Percentiles rank a stretch among this genome's conserved stretches.
Evolutionary conservation across 768 basidiomycete species (phyloP).

Genomic region (Xerocomus potaroensis): DNA sequence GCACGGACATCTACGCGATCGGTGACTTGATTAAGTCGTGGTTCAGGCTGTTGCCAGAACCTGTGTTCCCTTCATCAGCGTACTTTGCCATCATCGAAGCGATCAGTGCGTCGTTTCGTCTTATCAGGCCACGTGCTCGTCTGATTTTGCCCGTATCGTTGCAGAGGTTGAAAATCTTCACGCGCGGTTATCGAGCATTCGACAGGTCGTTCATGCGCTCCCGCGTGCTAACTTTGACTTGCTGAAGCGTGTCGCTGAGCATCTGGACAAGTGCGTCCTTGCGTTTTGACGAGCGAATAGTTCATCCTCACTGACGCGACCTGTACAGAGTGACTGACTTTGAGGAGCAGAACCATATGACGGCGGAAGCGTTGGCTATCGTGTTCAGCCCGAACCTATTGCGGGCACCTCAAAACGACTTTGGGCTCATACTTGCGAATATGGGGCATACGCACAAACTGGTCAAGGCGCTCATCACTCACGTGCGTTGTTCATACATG

Average conservation of each 20-base stretch:
- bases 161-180: conserved; percentile 71
- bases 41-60: conserved; percentile 80
- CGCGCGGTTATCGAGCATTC: conserved; percentile 57
- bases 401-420: conserved; percentile 74
- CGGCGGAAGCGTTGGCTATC: conserved; percentile 76
- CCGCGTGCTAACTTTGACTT: conserved; percentile 75
- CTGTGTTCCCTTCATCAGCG: conserved; percentile 65
- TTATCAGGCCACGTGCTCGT: not conserved
- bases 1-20: conserved; percentile 76
- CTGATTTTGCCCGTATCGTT: conserved; percentile 5
- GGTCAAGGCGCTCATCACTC: conserved; percentile 71
- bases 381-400: conserved; percentile 82
- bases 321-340: conserved; percentile 71
- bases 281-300: not conserved
- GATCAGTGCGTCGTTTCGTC: conserved; percentile 48
- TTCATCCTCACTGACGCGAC: not conserved
- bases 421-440: conserved; percentile 71
- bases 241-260: conserved; percentile 74
- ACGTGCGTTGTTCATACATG: conserved; percentile 45
- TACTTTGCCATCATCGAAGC: conserved; percentile 69
- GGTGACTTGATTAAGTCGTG: conserved; percentile 82
- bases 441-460: conserved; percentile 76
- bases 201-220: conserved; percentile 61
- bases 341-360: conserved; percentile 90
- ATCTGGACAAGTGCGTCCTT: conserved; percentile 63